Conservation (phyloP, 441 rosid species). For the Arabidopsis lyrata region DNA sequence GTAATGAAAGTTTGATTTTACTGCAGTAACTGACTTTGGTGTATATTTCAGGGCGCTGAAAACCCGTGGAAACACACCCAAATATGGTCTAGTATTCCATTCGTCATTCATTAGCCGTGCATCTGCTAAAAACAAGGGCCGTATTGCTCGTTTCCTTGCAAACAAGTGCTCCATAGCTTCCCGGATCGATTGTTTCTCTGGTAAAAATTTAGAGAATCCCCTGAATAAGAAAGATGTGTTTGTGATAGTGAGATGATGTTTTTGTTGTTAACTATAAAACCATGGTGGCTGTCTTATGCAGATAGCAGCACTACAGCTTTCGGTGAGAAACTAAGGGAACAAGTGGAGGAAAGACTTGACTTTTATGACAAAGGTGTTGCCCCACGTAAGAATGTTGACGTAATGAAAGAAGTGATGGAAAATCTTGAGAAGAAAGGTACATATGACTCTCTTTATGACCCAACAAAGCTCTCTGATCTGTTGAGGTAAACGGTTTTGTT, state of each 20-base stretch:
- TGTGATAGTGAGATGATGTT: not conserved
- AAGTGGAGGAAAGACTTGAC: constrained; percentile 93
- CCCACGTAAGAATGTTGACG: constrained; percentile 95
- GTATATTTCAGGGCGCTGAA: constrained; percentile 71
- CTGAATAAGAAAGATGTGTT: not conserved
- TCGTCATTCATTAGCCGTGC: constrained; percentile 96
- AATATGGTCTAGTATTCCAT: constrained; percentile 91
- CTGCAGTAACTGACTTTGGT: not conserved
- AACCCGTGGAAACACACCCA: constrained; percentile 92
- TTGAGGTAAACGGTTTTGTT: constrained; percentile 9
- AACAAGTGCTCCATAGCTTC: constrained; percentile 97
- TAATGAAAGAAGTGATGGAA: constrained; percentile 85
- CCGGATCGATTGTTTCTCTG: constrained; percentile 91
- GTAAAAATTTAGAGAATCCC: constrained; percentile 42
- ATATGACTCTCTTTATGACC: not conserved
- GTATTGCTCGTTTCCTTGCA: constrained; percentile 94
- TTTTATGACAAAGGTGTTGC: constrained; percentile 96
- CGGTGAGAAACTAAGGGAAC: constrained; percentile 93
- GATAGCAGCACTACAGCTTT: constrained; percentile 64
- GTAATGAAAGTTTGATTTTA: not conserved
- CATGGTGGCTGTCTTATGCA: constrained; percentile 39
- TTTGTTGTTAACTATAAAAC: not conserved
- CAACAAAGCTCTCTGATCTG: not conserved
- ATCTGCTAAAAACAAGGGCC: constrained; percentile 90
- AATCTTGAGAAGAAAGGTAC: constrained; percentile 62